phyloP scores from a whole-genome alignment of 345 rosid species.

The Microthlaspi erraticum region DNA sequence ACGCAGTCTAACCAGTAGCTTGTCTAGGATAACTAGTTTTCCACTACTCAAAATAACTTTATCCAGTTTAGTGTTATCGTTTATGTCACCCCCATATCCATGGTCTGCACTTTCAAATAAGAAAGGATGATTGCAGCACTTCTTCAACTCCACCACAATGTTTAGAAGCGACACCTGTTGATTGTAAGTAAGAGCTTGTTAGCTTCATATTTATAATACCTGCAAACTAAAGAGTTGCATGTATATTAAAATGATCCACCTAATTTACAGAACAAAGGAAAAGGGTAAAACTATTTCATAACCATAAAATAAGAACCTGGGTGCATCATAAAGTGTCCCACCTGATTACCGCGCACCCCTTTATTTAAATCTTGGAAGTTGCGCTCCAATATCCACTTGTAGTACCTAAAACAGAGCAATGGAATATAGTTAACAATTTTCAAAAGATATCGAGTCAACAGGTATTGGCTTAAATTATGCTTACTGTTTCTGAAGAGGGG shows the following conservation, averaged over 20 bases:
- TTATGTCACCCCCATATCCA: slow-evolving; percentile 89
- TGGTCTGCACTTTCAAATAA: slow-evolving; percentile 99
- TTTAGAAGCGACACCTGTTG: slow-evolving; percentile 90
- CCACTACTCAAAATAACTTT: slow-evolving; percentile 96
- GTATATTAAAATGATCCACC: slow-evolving; percentile 14
- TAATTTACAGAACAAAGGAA: slow-evolving; percentile 1
- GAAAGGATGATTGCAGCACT: slow-evolving; percentile 99
- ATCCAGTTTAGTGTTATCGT: slow-evolving; percentile 85
- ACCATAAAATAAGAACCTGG: slow-evolving; percentile 18
- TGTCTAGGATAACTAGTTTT: slow-evolving; percentile 97
- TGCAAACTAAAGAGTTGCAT: slow-evolving; percentile 26
- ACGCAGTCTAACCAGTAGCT: slow-evolving; percentile 88
- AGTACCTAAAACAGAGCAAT: slow-evolving; percentile 62
- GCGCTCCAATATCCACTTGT: slow-evolving; percentile 99
- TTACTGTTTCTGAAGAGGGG: slow-evolving; percentile 99
- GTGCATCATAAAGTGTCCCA: slow-evolving; percentile 43
- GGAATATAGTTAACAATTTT: slow-evolving; percentile 11
- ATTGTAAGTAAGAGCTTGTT: slow-evolving; percentile 37
- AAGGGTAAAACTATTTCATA: slow-evolving; percentile 26
- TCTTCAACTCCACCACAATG: slow-evolving; percentile 99
- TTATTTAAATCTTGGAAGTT: slow-evolving; percentile 97
- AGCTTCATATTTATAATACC: slow-evolving; percentile 27
- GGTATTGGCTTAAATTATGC: slow-evolving; percentile 31
- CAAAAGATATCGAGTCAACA: slow-evolving; percentile 13
- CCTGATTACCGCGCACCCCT: slow-evolving; percentile 99